A percentile compares a stretch with the other conserved stretches of the same genome.
phyloP scores from a whole-genome alignment of 495 filamentous ascomycete genomes.

The Lophium mytilinum region DNA sequence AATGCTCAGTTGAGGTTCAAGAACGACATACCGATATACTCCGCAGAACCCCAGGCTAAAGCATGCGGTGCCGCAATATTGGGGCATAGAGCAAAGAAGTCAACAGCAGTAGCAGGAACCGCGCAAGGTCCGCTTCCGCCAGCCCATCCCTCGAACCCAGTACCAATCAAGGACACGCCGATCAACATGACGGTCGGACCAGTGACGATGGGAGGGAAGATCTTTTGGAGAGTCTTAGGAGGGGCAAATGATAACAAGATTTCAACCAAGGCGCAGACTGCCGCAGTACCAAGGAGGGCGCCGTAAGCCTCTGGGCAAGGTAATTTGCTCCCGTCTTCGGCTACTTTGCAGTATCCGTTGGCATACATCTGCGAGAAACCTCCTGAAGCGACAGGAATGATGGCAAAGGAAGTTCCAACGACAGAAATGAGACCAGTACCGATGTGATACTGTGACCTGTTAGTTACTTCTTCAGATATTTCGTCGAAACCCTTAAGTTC shows the following conservation, averaged over 20 bases:
- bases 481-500: no score
- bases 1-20: background rate
- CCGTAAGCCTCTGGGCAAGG: constrained; percentile 79
- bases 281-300: constrained; percentile 65
- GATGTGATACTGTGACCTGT: background rate
- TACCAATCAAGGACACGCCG: constrained; percentile 49
- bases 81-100: constrained; percentile 57
- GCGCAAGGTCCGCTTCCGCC: constrained; percentile 62
- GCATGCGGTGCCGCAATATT: constrained; percentile 62
- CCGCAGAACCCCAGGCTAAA: constrained; percentile 72
- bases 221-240: constrained; percentile 54
- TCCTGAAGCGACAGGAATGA: constrained; percentile 71
- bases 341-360: constrained; percentile 63
- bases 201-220: constrained; percentile 83
- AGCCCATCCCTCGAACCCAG: constrained; percentile 75
- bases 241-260: constrained; percentile 65
- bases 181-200: constrained; percentile 36
- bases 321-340: constrained; percentile 51
- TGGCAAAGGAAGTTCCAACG: constrained; percentile 77
- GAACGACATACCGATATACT: constrained; percentile 56
- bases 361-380: constrained; percentile 75
- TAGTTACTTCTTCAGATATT: background rate
- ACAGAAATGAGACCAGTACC: constrained; percentile 78
- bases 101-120: constrained; percentile 39
- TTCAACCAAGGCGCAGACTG: constrained; percentile 60